Conservation (phyloP, 2,329 filamentous ascomycete genomes). For the Trichoderma koningii region DNA sequence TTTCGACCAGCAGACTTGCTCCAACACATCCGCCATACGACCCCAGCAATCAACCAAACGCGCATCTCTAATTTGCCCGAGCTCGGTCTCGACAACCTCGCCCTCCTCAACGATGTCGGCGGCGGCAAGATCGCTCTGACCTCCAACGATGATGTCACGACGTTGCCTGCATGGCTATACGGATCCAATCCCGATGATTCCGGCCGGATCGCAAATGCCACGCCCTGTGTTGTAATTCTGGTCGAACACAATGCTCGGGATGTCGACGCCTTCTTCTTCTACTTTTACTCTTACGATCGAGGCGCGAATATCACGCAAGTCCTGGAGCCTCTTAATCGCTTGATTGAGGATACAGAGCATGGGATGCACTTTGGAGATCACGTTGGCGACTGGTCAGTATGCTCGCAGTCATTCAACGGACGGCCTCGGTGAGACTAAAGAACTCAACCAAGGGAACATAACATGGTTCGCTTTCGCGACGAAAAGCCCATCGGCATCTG, state of each 20-base stretch:
- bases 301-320: constrained; percentile 19
- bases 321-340: constrained; percentile 10
- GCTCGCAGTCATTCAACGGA: neutral
- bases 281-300: constrained; percentile 17
- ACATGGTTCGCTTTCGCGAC: constrained; percentile 10
- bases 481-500: constrained; percentile 3
- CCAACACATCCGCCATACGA: constrained; percentile 13
- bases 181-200: constrained; percentile 1
- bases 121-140: neutral
- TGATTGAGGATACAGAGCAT: constrained; percentile 16
- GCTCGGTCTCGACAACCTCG: constrained; percentile 14
- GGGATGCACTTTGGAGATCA: constrained; percentile 16
- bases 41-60: neutral
- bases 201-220: constrained; percentile 7
- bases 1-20: constrained; percentile 17
- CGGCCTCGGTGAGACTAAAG: neutral
- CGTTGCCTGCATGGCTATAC: constrained; percentile 1
- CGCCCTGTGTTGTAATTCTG: constrained; percentile 3
- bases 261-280: constrained; percentile 13
- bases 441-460: neutral
- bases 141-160: constrained; percentile 5
- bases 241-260: neutral
- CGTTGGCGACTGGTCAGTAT: constrained; percentile 4
- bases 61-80: constrained; percentile 1
- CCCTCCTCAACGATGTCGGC: neutral